phyloP scores from a whole-genome alignment of 192 early-diverging fungal species.

The Umbelopsis sp. region DNA sequence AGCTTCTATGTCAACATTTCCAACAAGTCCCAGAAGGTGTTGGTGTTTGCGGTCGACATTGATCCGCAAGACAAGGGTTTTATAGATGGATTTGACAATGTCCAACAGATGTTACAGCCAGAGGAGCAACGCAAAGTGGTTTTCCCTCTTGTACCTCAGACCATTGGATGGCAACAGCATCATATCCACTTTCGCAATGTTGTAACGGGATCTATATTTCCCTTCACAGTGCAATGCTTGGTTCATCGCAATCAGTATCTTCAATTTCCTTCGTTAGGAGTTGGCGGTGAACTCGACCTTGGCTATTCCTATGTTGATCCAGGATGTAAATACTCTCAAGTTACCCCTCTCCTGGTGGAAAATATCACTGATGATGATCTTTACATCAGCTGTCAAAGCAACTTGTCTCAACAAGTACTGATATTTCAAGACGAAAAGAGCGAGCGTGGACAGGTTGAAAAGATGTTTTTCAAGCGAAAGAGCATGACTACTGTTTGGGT shows the following conservation, averaged over 20 bases:
- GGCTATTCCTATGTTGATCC: slow-evolving; percentile 83
- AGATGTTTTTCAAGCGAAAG: slow-evolving; percentile 52
- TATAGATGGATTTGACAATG: slow-evolving; percentile 25
- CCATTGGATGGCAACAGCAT: slow-evolving; percentile 58
- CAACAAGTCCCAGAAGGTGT: slow-evolving; percentile 34
- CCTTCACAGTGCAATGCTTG: slow-evolving; percentile 56
- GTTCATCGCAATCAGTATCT: slow-evolving; percentile 61
- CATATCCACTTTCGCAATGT: slow-evolving; percentile 49
- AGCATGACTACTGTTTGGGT: slow-evolving; percentile 70
- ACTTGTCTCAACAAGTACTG: slow-evolving; percentile 77
- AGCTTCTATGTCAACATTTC: slow-evolving; percentile 58
- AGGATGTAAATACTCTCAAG: slow-evolving; percentile 71
- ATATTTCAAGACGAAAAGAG: slow-evolving; percentile 70
- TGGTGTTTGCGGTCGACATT: slow-evolving; percentile 43
- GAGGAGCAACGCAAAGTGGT: slow-evolving; percentile 62
- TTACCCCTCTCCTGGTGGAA: slow-evolving; percentile 67
- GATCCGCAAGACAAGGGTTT: slow-evolving; percentile 24
- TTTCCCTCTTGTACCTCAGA: slow-evolving; percentile 50
- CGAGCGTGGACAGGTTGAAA: slow-evolving; percentile 53
- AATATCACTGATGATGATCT: slow-evolving; percentile 73
- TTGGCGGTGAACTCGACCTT: slow-evolving; percentile 67
- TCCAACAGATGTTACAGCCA: slow-evolving; percentile 38
- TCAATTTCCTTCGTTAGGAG: slow-evolving; percentile 61
- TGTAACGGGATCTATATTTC: slow-evolving; percentile 30
- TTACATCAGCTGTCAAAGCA: slow-evolving; percentile 74